Evolutionary conservation across 1,284 basidiomycete species (phyloP), one percentile per base, ranked within the genome.

Genomic region (Vanrija sp.): DNA sequence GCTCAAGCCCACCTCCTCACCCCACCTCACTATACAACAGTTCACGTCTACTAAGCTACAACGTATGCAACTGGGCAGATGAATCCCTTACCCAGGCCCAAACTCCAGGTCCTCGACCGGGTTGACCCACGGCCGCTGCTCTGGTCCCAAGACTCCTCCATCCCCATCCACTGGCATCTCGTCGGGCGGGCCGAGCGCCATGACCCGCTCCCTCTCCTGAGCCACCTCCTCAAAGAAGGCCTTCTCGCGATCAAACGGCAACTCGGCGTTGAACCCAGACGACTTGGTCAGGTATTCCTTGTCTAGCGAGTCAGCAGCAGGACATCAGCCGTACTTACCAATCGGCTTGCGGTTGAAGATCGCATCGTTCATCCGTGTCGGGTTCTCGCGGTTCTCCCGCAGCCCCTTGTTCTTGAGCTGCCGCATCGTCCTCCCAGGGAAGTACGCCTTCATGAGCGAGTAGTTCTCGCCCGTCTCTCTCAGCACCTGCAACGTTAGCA

Each of bases 401-500:
- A 57, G 18, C 1, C 66, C 69, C 49, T 73, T 73, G 23, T 65
- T 58, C 51, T 68, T 67, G 42, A 73, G 54, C 51, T 71, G 67
- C n/a, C 61, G 59, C 39, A 64, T 59, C 1, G 61, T 67, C 25
- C 71, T 58, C 18, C 67, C 65, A 5, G 70, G 69, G 61, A 73
- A 73, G 54, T 71, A 73, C 34, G 65, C 65, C 52, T 67, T 66
- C 68, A 73, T 72, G 43, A 72, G 55, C 3, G 63, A 65, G 52
- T 72, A 73, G 52, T 72, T 72, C 53, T 73, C 71, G 15, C 71
- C 71, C 6, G 67, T 68, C 54, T 73, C 69, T 38, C 66, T 64
- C 12, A 72, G 57, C 1, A 68, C 65, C 71, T 72, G 53, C 2
- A 43, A 14, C 21, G 49, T 65, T 57, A 64, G 61, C 46, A 10